A percentile compares a stretch with the other conserved stretches of the same genome.
These are phyloP conservation scores for Xylariaceae sp. DNA, from an alignment of 2,329 filamentous ascomycete species.

Conservation along the genomic window DNA sequence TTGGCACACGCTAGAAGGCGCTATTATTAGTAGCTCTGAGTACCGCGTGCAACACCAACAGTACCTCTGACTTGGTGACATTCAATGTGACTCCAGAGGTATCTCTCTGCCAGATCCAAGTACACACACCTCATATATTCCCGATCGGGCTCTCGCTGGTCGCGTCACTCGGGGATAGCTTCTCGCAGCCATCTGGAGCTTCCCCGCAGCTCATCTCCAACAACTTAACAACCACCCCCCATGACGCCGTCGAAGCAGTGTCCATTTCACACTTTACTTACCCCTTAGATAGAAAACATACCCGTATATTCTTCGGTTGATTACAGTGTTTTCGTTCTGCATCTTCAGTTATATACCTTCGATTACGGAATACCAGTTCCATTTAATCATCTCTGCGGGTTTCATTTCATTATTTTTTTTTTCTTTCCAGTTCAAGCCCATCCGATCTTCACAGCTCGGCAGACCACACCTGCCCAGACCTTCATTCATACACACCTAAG, in stretches of 20 bases:
- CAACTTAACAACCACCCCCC: no score
- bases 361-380: neutral
- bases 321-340: neutral
- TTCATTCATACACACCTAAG: neutral
- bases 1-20: no score
- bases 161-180: constrained; percentile 14
- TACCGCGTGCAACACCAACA: neutral
- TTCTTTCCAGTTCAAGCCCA: neutral
- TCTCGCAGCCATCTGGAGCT: neutral
- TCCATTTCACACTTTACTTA: neutral
- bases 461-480: neutral
- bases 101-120: neutral
- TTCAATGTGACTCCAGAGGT: neutral
- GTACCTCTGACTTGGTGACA: neutral
- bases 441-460: neutral
- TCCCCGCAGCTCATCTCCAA: neutral
- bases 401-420: neutral
- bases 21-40: neutral
- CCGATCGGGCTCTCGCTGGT: constrained; percentile 1
- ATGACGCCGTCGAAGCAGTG: neutral
- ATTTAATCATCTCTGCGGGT: neutral
- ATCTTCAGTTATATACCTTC: neutral
- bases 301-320: neutral
- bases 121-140: neutral
- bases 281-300: neutral